Base-by-base conservation (phyloP, 2,329 filamentous ascomycete species). In the Tolypocladium ophioglossoides region DNA sequence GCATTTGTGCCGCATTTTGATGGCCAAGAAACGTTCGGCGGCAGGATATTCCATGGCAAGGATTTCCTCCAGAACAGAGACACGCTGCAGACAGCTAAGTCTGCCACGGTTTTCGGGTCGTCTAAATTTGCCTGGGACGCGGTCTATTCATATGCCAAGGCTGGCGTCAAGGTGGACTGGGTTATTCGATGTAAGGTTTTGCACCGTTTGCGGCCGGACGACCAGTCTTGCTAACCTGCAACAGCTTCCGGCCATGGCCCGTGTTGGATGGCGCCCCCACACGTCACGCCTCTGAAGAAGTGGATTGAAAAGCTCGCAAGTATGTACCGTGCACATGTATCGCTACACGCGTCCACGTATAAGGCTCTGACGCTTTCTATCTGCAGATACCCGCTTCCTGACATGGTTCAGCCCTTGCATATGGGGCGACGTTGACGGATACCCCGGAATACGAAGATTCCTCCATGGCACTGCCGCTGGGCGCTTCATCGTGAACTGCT, bases 321-420 rank as follows among this genome's bases (percentile, higher is more conserved):
- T 72, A 56, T 54, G 70, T 68, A 2, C 6, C 3, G 30, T 6
- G 12, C 22, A 18, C 1, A 12, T 34, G 48, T 69, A 66, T 71
- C 30, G 83, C 79, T 0, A 9, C 10, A 9, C 7, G 30, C 8
- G 30, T 34, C 5, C 2, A n/a, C n/a, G n/a, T n/a, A n/a, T n/a
- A n/a, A n/a, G 6, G 10, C 3, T 9, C 44, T 48, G 44, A 48
- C 80, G 84, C 40, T 18, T 41, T 32, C 18, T 35, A n/a, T 47
- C 4, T 10, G n/a, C 52, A 74, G 73, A 76, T 35, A 85, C 80
- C 0, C 82, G 87, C 0, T 76, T 87, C 58, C 69, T 91, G 52
- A 86, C 82, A 2, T 90, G 85, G 83, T 83, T 91, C 67, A 84
- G 80, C 52, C 87, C 88, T 0, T 91, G 86, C 63, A 77, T 86